Evolutionary conservation across 441 rosid species (phyloP), one percentile per base, ranked within the genome.

Genomic region (Erodium trifolium): DNA sequence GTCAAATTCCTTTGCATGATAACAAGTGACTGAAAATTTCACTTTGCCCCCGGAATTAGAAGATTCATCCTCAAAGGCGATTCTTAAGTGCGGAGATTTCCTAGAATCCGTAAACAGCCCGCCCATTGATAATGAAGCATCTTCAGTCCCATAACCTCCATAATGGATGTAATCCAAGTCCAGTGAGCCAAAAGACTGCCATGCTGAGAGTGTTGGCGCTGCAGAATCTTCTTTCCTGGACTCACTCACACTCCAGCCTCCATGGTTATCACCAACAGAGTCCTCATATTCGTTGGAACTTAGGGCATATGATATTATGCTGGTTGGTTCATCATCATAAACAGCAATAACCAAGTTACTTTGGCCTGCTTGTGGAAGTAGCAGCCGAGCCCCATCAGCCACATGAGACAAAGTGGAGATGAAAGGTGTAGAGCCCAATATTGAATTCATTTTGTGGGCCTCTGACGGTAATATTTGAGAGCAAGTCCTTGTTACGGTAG

Each of bases 311-410:
- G 99, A 71, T 73, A 95, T 88, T 67, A 89, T 77, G 77, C 99
- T 92, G 13, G 99, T 92, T 60, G 97, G 98, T 67, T 95, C 99
- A 73, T 92, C 97, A 74, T 89, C 99, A 74, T 82, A 89, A 60
- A 95, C 89, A 29, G 98, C 97, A 78, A 95, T 78, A 78, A 89
- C 88, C 7, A 86, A 79, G 78, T 89, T 93, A 71, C 84, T 79
- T 62, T 82, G 35, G 62, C 98, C 92, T 73, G 85, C 84, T 59
- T 19, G 63, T 6, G 98, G 96, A 19, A 92, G 83, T 73, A 89
- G 85, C 68, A 89, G 80, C 80, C 88, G 78, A 68, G 89, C 90
- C 37, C 91, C 92, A 19, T 83, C 93, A 67, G 91, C 80, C 83
- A 94, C 74, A 63, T 72, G 70, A 73, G 89, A 81, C 11, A 90